A percentile compares a stretch with the other conserved stretches of the same genome.
Conservation (phyloP, 768 basidiomycete genomes). For the Serendipita sp. region DNA sequence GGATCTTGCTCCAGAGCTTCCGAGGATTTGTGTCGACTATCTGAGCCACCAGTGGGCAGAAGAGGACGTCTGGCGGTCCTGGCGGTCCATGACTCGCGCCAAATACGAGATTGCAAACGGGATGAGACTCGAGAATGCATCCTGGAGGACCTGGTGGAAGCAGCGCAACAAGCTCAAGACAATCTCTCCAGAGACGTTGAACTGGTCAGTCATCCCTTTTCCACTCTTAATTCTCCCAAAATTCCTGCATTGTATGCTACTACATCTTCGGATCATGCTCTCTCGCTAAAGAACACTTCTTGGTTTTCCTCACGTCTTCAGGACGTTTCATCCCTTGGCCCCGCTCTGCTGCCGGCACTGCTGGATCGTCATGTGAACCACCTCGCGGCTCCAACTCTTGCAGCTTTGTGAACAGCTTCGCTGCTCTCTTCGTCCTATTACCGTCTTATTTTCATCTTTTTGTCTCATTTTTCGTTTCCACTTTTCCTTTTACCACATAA, state of each 20-base stretch:
- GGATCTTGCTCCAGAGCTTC: background rate
- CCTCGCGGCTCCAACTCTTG: background rate
- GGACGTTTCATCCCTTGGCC: background rate
- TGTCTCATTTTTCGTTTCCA: background rate
- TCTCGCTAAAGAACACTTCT: background rate
- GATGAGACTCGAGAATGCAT: conserved; percentile 86
- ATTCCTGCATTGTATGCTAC: background rate
- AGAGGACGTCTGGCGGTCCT: conserved; percentile 97
- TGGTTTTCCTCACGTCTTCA: background rate
- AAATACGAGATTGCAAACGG: conserved; percentile 98
- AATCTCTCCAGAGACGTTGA: conserved; percentile 89
- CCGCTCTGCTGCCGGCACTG: background rate
- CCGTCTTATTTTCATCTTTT: background rate
- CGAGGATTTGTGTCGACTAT: conserved; percentile 4
- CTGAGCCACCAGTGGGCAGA: conserved; percentile 80
- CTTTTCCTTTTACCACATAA: background rate
- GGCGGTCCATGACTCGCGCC: conserved; percentile 94
- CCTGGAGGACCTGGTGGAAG: conserved; percentile 99
- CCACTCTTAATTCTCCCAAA: background rate
- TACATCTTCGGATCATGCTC: background rate
- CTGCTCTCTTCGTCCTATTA: background rate
- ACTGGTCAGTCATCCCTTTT: conserved; percentile 53
- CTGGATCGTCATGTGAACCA: conserved; percentile 4
- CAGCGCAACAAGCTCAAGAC: conserved; percentile 94
- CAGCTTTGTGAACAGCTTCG: background rate